Percentiles rank a stretch among this genome's conserved stretches.
phyloP scores from a whole-genome alignment of 177 flowering plant genomes.

The Vitis hybrid region DNA sequence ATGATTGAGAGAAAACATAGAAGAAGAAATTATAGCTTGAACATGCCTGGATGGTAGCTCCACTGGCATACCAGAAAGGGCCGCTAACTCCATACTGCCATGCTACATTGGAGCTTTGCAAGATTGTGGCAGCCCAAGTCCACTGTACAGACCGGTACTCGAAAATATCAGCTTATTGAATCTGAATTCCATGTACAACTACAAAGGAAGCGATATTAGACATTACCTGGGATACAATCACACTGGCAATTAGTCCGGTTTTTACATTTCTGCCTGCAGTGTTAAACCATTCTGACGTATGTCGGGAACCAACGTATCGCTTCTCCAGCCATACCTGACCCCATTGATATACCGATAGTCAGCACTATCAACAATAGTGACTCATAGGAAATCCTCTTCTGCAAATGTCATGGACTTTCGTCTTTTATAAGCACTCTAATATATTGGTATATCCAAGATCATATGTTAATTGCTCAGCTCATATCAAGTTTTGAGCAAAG shows the following conservation, averaged over 20 bases:
- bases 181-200: not conserved
- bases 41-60: slow-evolving; percentile 90
- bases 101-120: slow-evolving; percentile 97
- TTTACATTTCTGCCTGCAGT: slow-evolving; percentile 97
- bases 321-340: slow-evolving; percentile 89
- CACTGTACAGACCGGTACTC: slow-evolving; percentile 43
- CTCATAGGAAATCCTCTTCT: not conserved
- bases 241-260: slow-evolving; percentile 96
- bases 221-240: slow-evolving; percentile 89
- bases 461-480: no score
- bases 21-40: not conserved
- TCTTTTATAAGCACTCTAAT: no score
- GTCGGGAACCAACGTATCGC: slow-evolving; percentile 81
- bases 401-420: no score
- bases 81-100: slow-evolving; percentile 98
- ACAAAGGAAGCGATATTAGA: no score
- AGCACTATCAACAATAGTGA: not conserved
- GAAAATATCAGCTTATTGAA: not conserved
- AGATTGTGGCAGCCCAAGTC: slow-evolving; percentile 99
- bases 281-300: slow-evolving; percentile 98
- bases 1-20: not conserved
- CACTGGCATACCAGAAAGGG: slow-evolving; percentile 99
- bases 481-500: no score
- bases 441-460: no score
- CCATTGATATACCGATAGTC: not conserved